Evolutionary conservation across 805 yeast species (phyloP).

Genomic region (Candida coquimbonensis): DNA sequence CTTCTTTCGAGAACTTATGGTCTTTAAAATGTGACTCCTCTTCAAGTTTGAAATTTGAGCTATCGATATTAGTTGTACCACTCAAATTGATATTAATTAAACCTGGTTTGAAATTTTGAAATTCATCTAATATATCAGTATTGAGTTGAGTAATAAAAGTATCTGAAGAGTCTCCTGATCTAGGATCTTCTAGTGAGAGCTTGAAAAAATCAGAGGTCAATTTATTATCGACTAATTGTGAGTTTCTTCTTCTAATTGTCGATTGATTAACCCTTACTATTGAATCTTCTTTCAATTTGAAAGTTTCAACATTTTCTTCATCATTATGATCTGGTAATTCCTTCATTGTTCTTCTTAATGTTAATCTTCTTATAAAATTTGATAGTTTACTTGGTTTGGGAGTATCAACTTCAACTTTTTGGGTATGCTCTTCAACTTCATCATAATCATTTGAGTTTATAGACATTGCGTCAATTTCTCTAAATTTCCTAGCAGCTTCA

Average conservation of each 20-base stretch:
- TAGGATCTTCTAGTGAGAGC: not conserved
- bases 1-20: not conserved
- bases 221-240: not conserved
- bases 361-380: slow-evolving; percentile 2
- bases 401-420: not conserved
- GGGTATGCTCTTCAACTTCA: slow-evolving; percentile 1
- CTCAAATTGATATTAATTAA: not conserved
- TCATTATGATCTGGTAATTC: not conserved
- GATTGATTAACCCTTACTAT: no score
- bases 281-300: no score
- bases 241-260: no score
- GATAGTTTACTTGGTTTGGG: slow-evolving; percentile 2
- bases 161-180: no score
- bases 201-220: not conserved
- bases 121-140: not conserved
- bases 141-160: not conserved
- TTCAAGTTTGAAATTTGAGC: not conserved
- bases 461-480: slow-evolving; percentile 7
- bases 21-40: not conserved
- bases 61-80: not conserved
- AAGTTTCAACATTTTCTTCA: not conserved
- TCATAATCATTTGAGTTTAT: slow-evolving; percentile 5
- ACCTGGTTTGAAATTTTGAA: not conserved
- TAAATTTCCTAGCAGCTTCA: slow-evolving; percentile 10
- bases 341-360: slow-evolving; percentile 1